Evolutionary conservation across 2,329 filamentous ascomycete genomes (phyloP), one percentile per base, ranked within the genome.

Genomic region (Trichophyton mentagrophytes): DNA sequence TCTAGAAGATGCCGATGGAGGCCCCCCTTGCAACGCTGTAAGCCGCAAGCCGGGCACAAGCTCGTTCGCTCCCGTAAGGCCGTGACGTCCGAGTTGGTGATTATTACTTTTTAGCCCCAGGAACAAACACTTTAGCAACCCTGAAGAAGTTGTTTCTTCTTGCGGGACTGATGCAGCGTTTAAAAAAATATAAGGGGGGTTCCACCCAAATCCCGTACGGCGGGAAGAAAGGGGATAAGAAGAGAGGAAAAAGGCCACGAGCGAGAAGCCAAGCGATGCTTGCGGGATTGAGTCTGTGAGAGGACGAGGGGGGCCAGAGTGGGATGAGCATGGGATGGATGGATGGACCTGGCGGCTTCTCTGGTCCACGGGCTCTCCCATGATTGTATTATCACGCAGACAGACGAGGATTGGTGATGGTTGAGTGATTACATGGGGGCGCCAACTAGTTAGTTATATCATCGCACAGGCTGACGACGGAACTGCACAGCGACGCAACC

Each of bases 41-140:
- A 47, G 44, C 44, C 44, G 44, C 44, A 47, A 22, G 49, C 49
- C 3, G 46, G 46, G 5, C 46, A 27, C 49, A 55, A 36, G 15
- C 40, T 36, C 27, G 27, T 36, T 13, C 8, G 33, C 33, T 36
- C 27, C 49, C 49, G 49, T 15, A 55, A 33, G 27, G 49, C 49
- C 22, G 49, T 11, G 9, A 36, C 8, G 49, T 4, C 49, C 25
- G 20, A 27, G 27, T 33, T 55, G 49, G 7, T 27, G 20, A 33
- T 20, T 3, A 27, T 27, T 27, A 27, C 25, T 27, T 7, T 27
- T 49, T 55, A 55, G 49, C 49, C 49, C 40, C 49, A 55, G 49
- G 49, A 36, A 55, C 49, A 55, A 55, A 55, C 49, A 55, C 27
- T 55, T 55, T 55, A 55, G 36, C 49, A 55, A 55, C 49, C 49